Evolutionary conservation across 345 rosid genomes (phyloP).

Genomic region (Melastoma malabathricum): DNA sequence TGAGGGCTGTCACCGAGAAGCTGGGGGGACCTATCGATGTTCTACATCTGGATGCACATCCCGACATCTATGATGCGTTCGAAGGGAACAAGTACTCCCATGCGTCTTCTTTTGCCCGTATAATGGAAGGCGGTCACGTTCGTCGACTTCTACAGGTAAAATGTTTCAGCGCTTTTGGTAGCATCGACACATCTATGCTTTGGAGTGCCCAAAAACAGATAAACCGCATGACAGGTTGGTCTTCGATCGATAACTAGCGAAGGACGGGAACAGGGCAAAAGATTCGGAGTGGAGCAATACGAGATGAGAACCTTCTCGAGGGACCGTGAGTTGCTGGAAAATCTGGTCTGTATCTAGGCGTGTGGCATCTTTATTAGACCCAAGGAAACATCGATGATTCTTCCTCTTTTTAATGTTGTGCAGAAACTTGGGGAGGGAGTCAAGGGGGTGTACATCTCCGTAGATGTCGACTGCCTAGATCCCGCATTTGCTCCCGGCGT

Average conservation of each 20-base stretch:
- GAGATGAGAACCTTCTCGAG: slow-evolving; percentile 89
- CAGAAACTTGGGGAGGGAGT: slow-evolving; percentile 98
- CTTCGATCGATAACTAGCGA: slow-evolving; percentile 77
- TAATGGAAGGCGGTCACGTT: slow-evolving; percentile 97
- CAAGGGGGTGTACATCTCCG: slow-evolving; percentile 79
- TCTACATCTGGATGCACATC: slow-evolving; percentile 98
- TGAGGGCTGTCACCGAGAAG: slow-evolving; percentile 90
- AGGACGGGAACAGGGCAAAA: slow-evolving; percentile 89
- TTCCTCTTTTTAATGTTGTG: background rate
- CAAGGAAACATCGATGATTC: background rate
- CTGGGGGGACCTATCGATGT: slow-evolving; percentile 94
- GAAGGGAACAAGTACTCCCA: slow-evolving; percentile 94
- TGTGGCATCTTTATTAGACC: background rate
- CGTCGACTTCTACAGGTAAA: slow-evolving; percentile 80
- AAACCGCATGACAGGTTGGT: slow-evolving; percentile 57
- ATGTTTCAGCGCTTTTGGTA: background rate
- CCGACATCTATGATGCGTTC: slow-evolving; percentile 73
- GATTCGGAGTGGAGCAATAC: slow-evolving; percentile 86
- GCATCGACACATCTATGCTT: no score
- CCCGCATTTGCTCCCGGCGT: slow-evolving; percentile 99
- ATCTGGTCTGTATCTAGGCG: slow-evolving; percentile 47
- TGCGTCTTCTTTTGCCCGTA: slow-evolving; percentile 96
- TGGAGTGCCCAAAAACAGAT: no score
- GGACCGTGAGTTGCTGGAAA: slow-evolving; percentile 64
- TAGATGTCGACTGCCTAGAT: slow-evolving; percentile 92